Evolutionary conservation across 164 flowering plant genomes (phyloP).

Genomic region (Tetracentron sinense): DNA sequence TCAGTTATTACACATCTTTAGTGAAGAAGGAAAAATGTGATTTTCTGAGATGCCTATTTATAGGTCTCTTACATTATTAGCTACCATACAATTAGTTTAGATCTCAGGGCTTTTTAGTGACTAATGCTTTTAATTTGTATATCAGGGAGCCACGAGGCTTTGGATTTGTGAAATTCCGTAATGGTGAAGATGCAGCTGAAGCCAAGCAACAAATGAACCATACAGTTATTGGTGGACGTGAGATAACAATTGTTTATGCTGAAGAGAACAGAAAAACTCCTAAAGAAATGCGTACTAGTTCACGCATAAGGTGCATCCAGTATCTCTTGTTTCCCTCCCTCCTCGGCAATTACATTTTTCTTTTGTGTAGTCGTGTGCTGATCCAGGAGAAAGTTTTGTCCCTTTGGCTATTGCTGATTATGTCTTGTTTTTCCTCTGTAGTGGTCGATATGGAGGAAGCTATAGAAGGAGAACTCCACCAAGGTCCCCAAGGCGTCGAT

Average conservation of each 20-base stretch:
- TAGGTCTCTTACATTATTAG: neutral
- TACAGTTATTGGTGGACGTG: conserved; percentile 80
- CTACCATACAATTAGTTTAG: neutral
- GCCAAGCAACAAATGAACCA: conserved; percentile 77
- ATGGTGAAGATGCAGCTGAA: conserved; percentile 84
- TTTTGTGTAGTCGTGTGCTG: neutral
- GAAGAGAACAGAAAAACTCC: conserved; percentile 96
- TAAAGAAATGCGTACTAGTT: conserved; percentile 67
- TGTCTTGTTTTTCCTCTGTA: conserved; percentile 15
- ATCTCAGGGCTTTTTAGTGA: neutral
- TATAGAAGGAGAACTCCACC: conserved; percentile 53
- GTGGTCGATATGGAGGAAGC: conserved; percentile 60
- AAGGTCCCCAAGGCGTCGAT: conserved; percentile 70
- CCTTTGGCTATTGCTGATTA: neutral
- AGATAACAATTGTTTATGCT: conserved; percentile 85
- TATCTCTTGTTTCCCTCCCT: neutral
- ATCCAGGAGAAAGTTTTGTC: neutral
- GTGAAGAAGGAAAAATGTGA: too few relatives aligned
- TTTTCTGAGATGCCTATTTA: too few relatives aligned
- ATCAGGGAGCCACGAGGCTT: conserved; percentile 87
- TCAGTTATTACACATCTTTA: too few relatives aligned
- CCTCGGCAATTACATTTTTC: neutral
- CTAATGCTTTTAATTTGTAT: conserved; percentile 1
- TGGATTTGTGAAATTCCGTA: conserved; percentile 91
- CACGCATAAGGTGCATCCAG: conserved; percentile 51